phyloP scores from a whole-genome alignment of 805 yeast genomes.

The Monosporozyma yasuniensis region DNA sequence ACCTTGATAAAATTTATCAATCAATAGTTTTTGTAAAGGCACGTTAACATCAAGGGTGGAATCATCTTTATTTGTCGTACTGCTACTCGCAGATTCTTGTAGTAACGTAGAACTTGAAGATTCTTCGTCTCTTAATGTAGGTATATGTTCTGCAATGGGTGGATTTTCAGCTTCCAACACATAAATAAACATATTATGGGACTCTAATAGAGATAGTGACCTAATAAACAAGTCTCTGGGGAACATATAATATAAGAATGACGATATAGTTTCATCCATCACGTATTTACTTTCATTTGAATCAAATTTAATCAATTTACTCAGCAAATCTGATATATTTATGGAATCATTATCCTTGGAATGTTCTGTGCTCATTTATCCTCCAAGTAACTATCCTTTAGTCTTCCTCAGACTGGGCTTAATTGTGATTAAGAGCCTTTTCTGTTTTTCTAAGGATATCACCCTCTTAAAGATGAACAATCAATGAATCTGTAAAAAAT shows the following conservation, averaged over 20 bases:
- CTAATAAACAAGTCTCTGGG: slow-evolving; percentile 27
- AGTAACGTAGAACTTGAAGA: neutral
- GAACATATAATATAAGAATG: slow-evolving; percentile 26
- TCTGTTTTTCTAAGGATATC: no score
- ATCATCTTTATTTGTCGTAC: neutral
- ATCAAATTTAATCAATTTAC: neutral
- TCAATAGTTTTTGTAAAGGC: neutral
- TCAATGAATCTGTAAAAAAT: no score
- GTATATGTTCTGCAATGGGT: neutral
- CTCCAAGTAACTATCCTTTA: neutral
- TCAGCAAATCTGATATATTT: neutral
- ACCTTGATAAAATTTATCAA: slow-evolving; percentile 7
- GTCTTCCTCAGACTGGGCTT: neutral
- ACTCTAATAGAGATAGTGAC: slow-evolving; percentile 29
- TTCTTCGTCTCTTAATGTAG: neutral
- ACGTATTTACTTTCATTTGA: slow-evolving; percentile 9
- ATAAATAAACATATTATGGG: slow-evolving; percentile 29
- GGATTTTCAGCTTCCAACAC: slow-evolving; percentile 8
- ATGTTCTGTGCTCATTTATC: neutral
- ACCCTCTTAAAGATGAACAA: no score
- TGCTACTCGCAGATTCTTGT: neutral
- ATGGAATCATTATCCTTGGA: neutral
- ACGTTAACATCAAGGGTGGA: neutral
- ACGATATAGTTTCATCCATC: slow-evolving; percentile 23
- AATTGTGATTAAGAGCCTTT: no score